Conservation (phyloP, 2,329 filamentous ascomycete species). For the Hypoxylon sp. region DNA sequence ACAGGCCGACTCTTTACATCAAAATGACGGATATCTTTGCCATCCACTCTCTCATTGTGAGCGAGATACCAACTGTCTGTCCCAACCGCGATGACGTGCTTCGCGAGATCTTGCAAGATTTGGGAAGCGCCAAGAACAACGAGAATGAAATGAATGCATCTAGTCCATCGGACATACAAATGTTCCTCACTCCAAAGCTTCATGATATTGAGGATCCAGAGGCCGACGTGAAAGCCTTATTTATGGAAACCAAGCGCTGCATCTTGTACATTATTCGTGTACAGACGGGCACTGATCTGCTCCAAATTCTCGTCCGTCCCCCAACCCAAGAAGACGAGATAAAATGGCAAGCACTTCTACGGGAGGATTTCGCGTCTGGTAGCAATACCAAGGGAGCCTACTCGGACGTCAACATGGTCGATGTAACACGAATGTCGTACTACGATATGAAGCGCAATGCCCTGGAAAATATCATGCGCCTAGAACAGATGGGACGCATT, state of each 20-base stretch:
- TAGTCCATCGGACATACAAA: slow-evolving; percentile 88
- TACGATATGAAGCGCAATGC: slow-evolving; percentile 93
- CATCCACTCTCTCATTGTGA: slow-evolving; percentile 88
- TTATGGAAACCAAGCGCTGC: slow-evolving; percentile 98
- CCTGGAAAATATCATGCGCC: slow-evolving; percentile 90
- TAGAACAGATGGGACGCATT: slow-evolving; percentile 90
- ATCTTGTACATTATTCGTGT: slow-evolving; percentile 98
- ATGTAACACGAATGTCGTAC: slow-evolving; percentile 91
- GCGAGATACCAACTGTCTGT: slow-evolving; percentile 83
- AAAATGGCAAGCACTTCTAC: slow-evolving; percentile 85
- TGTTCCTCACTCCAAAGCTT: slow-evolving; percentile 90
- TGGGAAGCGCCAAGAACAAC: slow-evolving; percentile 96
- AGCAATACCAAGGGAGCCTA: slow-evolving; percentile 85
- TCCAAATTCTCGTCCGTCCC: slow-evolving; percentile 94
- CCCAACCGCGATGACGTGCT: slow-evolving; percentile 87
- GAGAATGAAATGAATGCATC: slow-evolving; percentile 93
- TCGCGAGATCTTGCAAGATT: slow-evolving; percentile 90
- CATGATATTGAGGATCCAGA: slow-evolving; percentile 94
- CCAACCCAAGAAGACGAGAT: slow-evolving; percentile 89
- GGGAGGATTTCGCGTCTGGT: slow-evolving; percentile 82
- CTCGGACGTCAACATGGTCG: slow-evolving; percentile 88
- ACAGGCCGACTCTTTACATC: slow-evolving; percentile 98
- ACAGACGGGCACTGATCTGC: slow-evolving; percentile 90
- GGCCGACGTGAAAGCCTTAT: slow-evolving; percentile 89
- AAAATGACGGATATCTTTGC: slow-evolving; percentile 98